Conservation (phyloP, 2,329 filamentous ascomycete species). For the Pseudogymnoascus sp. region DNA sequence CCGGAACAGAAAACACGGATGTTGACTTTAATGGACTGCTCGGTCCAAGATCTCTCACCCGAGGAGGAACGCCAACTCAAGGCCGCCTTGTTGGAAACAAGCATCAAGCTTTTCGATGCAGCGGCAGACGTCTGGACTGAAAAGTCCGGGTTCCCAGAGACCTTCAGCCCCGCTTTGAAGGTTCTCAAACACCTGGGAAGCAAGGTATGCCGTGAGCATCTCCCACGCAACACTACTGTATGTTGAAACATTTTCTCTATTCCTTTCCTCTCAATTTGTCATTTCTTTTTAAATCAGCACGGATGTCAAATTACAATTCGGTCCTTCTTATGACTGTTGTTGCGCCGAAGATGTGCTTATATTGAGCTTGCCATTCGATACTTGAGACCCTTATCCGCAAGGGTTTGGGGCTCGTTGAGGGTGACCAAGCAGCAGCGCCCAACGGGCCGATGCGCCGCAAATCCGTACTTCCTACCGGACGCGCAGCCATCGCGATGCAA, state of each 20-base stretch:
- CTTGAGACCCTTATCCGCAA: constrained; percentile 10
- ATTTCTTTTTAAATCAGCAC: constrained; percentile 51
- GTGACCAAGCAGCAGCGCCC: constrained; percentile 10
- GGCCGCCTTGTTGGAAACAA: constrained; percentile 53
- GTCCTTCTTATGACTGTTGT: constrained; percentile 74
- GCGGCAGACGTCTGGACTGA: constrained; percentile 67
- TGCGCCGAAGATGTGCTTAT: constrained; percentile 99
- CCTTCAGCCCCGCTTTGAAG: constrained; percentile 58
- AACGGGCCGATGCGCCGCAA: not conserved
- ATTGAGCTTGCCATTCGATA: constrained; percentile 39
- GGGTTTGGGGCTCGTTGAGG: constrained; percentile 10
- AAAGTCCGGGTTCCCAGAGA: constrained; percentile 70
- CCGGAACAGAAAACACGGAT: constrained; percentile 39
- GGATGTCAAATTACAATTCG: constrained; percentile 99
- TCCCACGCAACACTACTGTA: constrained; percentile 34
- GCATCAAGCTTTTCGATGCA: constrained; percentile 56
- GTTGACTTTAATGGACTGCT: constrained; percentile 53
- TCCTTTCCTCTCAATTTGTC: not conserved
- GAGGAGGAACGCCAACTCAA: constrained; percentile 36
- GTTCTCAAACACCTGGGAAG: constrained; percentile 56
- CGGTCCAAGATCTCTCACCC: constrained; percentile 22
- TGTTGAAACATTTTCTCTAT: not conserved
- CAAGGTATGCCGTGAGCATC: constrained; percentile 42
- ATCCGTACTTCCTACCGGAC: not conserved
- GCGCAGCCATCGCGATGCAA: constrained; percentile 9